Conservation (phyloP, 75 land plant genomes). For the Selaginella moellendorffii region DNA sequence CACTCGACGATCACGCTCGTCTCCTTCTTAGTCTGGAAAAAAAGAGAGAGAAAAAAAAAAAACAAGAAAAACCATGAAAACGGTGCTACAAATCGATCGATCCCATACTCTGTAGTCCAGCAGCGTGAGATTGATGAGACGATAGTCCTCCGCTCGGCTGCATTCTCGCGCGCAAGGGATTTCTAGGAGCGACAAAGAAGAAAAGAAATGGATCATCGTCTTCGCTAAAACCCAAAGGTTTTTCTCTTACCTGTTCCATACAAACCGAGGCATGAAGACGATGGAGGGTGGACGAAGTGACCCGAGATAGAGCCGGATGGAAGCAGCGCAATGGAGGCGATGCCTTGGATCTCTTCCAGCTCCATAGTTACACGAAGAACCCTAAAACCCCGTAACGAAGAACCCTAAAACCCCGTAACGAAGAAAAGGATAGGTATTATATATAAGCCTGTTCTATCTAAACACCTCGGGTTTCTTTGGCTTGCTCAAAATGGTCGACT, state of each 20-base stretch:
- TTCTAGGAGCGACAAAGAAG: slow-evolving; percentile 18
- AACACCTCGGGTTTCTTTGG: too few relatives aligned
- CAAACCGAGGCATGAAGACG: slow-evolving; percentile 61
- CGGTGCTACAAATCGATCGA: too few relatives aligned
- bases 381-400: too few relatives aligned
- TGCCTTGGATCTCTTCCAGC: slow-evolving; percentile 67
- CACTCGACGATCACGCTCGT: slow-evolving; percentile 63
- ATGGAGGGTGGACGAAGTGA: slow-evolving; percentile 61
- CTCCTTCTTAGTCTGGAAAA: slow-evolving; percentile 58
- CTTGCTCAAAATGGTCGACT: not conserved
- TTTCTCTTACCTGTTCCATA: slow-evolving; percentile 78
- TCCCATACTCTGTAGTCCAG: slow-evolving; percentile 62
- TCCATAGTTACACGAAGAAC: too few relatives aligned
- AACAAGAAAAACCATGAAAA: too few relatives aligned
- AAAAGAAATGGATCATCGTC: too few relatives aligned
- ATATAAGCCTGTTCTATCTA: too few relatives aligned
- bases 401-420: too few relatives aligned
- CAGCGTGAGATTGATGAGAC: slow-evolving; percentile 70
- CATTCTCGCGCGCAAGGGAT: slow-evolving; percentile 82
- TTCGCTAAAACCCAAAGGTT: too few relatives aligned
- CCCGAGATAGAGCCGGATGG: slow-evolving; percentile 83
- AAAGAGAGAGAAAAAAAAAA: too few relatives aligned
- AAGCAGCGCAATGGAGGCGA: slow-evolving; percentile 70
- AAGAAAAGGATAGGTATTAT: too few relatives aligned
- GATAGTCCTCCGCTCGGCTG: slow-evolving; percentile 95